Conservation (phyloP, 1,284 basidiomycete genomes). For the Kwoniella shivajii region DNA sequence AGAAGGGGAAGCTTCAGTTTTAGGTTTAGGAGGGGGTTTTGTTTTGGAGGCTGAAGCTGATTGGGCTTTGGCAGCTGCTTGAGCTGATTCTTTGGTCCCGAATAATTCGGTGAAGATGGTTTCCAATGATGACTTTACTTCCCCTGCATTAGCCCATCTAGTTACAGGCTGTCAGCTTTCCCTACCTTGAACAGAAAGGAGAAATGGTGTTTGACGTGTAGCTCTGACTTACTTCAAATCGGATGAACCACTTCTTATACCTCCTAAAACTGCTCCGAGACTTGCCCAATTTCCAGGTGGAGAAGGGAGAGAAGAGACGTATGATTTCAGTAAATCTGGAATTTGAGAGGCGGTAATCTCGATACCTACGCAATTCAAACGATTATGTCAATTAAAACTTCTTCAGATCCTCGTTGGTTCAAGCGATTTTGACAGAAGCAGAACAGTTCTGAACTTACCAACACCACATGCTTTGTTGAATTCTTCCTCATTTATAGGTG, state of each 20-base stretch:
- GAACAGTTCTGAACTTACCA: slow-evolving; percentile 68
- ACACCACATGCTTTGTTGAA: slow-evolving; percentile 86
- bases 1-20: slow-evolving; percentile 47
- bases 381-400: background rate
- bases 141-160: slow-evolving; percentile 87
- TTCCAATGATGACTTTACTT: slow-evolving; percentile 87
- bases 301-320: slow-evolving; percentile 60
- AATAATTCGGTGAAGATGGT: slow-evolving; percentile 72
- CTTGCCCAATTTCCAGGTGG: slow-evolving; percentile 71
- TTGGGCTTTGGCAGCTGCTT: slow-evolving; percentile 63
- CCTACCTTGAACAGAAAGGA: background rate
- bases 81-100: slow-evolving; percentile 70
- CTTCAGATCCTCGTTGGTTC: background rate
- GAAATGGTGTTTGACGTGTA: background rate
- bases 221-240: slow-evolving; percentile 57
- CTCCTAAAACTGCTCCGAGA: slow-evolving; percentile 70
- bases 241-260: slow-evolving; percentile 65
- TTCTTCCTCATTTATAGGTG: slow-evolving; percentile 67
- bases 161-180: slow-evolving; percentile 8
- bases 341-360: slow-evolving; percentile 73
- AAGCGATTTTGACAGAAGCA: background rate
- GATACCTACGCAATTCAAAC: slow-evolving; percentile 80
- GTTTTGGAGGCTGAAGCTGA: slow-evolving; percentile 65
- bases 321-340: slow-evolving; percentile 63
- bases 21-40: slow-evolving; percentile 57